A percentile compares a stretch with the other conserved stretches of the same genome.
Conservation (phyloP, 31 red algal species). For the Bonnemaisonia californica region DNA sequence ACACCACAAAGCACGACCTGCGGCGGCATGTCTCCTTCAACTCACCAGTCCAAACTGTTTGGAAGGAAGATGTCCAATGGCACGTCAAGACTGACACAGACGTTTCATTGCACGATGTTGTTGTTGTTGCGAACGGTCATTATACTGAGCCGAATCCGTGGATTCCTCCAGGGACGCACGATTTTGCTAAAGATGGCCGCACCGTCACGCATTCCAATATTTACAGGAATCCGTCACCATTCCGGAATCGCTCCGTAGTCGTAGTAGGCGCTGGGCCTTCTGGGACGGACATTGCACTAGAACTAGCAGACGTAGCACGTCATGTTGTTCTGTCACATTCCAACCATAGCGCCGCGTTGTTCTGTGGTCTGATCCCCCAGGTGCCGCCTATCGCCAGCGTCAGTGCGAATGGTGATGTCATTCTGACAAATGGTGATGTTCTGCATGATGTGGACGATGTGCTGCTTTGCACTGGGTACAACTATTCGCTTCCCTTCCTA, state of each 20-base stretch:
- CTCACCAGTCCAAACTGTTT: slow-evolving; percentile 32
- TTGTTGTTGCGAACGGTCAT: slow-evolving; percentile 82
- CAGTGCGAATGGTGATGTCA: slow-evolving; percentile 35
- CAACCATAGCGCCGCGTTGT: neutral
- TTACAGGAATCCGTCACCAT: slow-evolving; percentile 51
- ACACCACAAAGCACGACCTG: slow-evolving; percentile 29
- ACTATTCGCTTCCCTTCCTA: slow-evolving; percentile 81
- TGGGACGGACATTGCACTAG: slow-evolving; percentile 79
- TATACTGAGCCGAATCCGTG: slow-evolving; percentile 62
- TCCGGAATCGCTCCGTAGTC: slow-evolving; percentile 39
- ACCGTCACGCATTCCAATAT: slow-evolving; percentile 49
- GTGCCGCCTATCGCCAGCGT: slow-evolving; percentile 32
- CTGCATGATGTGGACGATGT: slow-evolving; percentile 68
- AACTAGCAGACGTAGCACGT: slow-evolving; percentile 39
- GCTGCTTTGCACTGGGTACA: slow-evolving; percentile 88
- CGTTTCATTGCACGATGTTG: slow-evolving; percentile 32
- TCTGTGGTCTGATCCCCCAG: neutral
- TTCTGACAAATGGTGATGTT: slow-evolving; percentile 37
- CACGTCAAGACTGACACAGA: slow-evolving; percentile 5
- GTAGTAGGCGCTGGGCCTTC: slow-evolving; percentile 78
- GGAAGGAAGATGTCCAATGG: neutral
- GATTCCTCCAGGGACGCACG: slow-evolving; percentile 21
- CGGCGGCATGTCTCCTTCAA: slow-evolving; percentile 45
- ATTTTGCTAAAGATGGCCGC: slow-evolving; percentile 1
- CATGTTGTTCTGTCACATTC: slow-evolving; percentile 45